Evolutionary conservation across 805 yeast genomes (phyloP).

Genomic region (Candida qinlingensis): DNA sequence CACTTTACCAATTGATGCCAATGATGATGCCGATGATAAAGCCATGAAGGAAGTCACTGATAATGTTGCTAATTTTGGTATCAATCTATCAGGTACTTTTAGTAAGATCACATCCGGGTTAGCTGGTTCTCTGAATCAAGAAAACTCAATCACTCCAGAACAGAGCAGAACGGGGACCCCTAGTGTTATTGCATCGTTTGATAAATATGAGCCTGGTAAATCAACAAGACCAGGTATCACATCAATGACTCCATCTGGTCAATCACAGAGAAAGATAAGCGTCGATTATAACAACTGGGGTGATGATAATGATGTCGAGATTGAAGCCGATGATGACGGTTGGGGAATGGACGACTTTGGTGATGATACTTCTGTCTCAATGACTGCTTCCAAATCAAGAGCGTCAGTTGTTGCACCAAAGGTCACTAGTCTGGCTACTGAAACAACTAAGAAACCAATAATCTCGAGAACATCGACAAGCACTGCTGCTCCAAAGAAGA

Average conservation of each 20-base stretch:
- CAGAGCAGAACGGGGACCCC: conserved; percentile 19
- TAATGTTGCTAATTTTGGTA: conserved; percentile 22
- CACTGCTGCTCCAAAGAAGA: conserved; percentile 9
- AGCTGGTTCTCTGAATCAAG: conserved; percentile 21
- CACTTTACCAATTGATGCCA: conserved; percentile 26
- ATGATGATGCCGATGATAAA: conserved; percentile 19
- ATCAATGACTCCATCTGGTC: neutral
- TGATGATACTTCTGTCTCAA: neutral
- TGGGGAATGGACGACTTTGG: conserved; percentile 18
- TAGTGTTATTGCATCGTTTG: conserved; percentile 11
- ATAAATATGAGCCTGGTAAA: neutral
- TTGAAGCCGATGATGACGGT: conserved; percentile 17
- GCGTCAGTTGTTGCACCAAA: conserved; percentile 15
- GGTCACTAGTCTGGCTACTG: conserved; percentile 19
- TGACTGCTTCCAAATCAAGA: neutral
- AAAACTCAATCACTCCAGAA: conserved; percentile 12
- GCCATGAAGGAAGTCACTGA: conserved; percentile 22
- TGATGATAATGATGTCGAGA: conserved; percentile 12
- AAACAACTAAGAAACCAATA: conserved; percentile 4
- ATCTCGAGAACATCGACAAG: neutral
- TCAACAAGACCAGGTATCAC: neutral
- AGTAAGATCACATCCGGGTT: conserved; percentile 17
- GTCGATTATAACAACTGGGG: conserved; percentile 4
- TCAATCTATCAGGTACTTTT: conserved; percentile 17
- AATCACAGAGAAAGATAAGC: neutral